Conservation (phyloP, 352 stramenopile genomes). For the Stramenopiles sp. region DNA sequence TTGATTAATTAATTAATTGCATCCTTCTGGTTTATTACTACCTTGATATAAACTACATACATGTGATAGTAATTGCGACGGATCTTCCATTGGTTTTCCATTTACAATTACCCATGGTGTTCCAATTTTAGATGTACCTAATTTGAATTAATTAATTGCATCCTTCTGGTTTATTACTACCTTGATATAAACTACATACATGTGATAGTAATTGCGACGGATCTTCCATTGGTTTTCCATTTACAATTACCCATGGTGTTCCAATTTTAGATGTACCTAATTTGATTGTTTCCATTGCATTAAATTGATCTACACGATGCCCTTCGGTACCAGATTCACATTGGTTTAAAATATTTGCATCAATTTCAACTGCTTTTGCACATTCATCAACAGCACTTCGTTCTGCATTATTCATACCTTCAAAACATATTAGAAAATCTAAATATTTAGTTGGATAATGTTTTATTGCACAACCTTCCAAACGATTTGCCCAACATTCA, state of each 20-base stretch:
- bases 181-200: background rate
- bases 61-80: background rate
- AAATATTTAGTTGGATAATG: background rate
- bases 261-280: background rate
- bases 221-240: background rate
- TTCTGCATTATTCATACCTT: background rate
- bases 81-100: background rate
- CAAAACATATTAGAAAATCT: slow-evolving; percentile 5
- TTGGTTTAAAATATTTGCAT: background rate
- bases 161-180: background rate
- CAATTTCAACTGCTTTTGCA: background rate
- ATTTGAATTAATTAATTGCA: background rate
- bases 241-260: background rate
- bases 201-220: background rate
- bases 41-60: background rate
- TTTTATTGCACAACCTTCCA: background rate
- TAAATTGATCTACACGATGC: background rate
- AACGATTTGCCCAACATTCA: background rate
- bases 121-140: background rate
- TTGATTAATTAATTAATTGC: too few species aligned
- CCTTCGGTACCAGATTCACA: background rate
- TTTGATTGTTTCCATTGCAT: background rate
- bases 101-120: background rate
- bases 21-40: background rate
- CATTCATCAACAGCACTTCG: background rate